A percentile compares a stretch with the other conserved stretches of the same genome.
Evolutionary conservation across 441 rosid genomes (phyloP).

Genomic region (Arabidopsis hybrid): DNA sequence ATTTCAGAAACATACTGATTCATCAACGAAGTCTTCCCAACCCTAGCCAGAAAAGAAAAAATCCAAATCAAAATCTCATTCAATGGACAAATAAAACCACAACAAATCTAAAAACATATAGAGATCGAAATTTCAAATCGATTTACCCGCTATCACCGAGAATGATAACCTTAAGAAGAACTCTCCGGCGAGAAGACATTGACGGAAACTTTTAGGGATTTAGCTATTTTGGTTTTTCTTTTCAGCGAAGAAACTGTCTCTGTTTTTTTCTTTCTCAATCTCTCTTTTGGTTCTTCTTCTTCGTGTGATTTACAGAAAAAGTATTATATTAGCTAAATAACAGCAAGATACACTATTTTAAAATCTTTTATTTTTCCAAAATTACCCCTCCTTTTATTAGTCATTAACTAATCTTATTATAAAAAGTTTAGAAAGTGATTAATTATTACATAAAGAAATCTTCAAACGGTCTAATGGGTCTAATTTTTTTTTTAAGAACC

Average conservation of each 20-base stretch:
- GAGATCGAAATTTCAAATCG: not conserved
- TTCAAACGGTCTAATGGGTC: conserved; percentile 15
- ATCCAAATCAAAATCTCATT: conserved; percentile 12
- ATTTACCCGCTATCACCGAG: conserved; percentile 91
- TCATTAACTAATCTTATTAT: conserved; percentile 11
- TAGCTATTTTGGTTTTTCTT: conserved; percentile 16
- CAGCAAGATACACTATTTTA: conserved; percentile 35
- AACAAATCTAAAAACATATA: not conserved
- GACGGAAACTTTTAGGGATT: conserved; percentile 16
- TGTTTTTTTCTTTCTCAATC: not conserved
- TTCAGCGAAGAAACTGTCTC: conserved; percentile 36
- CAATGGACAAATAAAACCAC: conserved; percentile 1
- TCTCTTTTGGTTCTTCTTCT: not conserved
- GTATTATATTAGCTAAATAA: conserved; percentile 31
- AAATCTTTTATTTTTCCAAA: conserved; percentile 11
- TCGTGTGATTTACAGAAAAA: conserved; percentile 16
- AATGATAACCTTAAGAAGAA: conserved; percentile 88
- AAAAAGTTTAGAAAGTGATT: not conserved
- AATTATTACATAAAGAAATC: not conserved
- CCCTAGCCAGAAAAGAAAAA: conserved; percentile 50
- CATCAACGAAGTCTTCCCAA: conserved; percentile 94
- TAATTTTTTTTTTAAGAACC: not conserved
- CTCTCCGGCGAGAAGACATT: conserved; percentile 87
- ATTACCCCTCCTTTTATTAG: conserved; percentile 26
- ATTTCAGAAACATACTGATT: conserved; percentile 71